Evolutionary conservation across 2,329 filamentous ascomycete species (phyloP).

Genomic region (Purpureocillium takamizusanense): DNA sequence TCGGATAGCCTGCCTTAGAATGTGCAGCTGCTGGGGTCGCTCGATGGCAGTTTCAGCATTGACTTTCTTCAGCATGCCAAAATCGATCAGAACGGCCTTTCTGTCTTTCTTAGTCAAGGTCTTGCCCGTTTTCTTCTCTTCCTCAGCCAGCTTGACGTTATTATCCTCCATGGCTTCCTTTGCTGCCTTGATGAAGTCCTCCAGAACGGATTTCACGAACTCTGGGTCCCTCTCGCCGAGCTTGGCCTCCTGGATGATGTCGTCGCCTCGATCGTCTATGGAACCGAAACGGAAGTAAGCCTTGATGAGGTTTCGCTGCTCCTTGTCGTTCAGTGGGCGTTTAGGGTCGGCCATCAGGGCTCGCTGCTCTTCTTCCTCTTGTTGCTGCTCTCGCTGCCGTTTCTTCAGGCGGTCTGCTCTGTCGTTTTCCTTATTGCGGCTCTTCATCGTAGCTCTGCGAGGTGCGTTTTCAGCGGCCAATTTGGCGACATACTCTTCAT

Average conservation of each 20-base stretch:
- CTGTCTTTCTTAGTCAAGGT: slow-evolving; percentile 91
- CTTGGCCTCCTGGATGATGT: slow-evolving; percentile 80
- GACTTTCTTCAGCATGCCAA: slow-evolving; percentile 83
- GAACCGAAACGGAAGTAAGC: slow-evolving; percentile 88
- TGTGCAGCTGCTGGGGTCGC: slow-evolving; percentile 77
- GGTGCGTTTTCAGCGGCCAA: slow-evolving; percentile 81
- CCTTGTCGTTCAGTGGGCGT: slow-evolving; percentile 84
- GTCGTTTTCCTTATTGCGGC: slow-evolving; percentile 48
- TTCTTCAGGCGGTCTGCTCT: slow-evolving; percentile 60
- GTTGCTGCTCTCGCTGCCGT: slow-evolving; percentile 53
- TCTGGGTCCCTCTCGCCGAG: slow-evolving; percentile 73
- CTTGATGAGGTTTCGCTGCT: slow-evolving; percentile 83
- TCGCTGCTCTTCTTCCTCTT: slow-evolving; percentile 65
- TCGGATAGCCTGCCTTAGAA: slow-evolving; percentile 67
- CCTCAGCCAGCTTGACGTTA: slow-evolving; percentile 63
- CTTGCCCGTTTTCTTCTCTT: slow-evolving; percentile 76
- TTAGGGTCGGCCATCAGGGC: slow-evolving; percentile 73
- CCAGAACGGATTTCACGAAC: slow-evolving; percentile 67
- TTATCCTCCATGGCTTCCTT: slow-evolving; percentile 55
- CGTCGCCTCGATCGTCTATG: slow-evolving; percentile 78
- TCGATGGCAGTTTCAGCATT: slow-evolving; percentile 95
- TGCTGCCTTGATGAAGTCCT: slow-evolving; percentile 58
- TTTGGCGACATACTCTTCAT: slow-evolving; percentile 74
- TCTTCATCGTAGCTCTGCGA: slow-evolving; percentile 59
- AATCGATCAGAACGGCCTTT: slow-evolving; percentile 94